phyloP scores from a whole-genome alignment of 257 asterid species.

The Haberlea rhodopensis region DNA sequence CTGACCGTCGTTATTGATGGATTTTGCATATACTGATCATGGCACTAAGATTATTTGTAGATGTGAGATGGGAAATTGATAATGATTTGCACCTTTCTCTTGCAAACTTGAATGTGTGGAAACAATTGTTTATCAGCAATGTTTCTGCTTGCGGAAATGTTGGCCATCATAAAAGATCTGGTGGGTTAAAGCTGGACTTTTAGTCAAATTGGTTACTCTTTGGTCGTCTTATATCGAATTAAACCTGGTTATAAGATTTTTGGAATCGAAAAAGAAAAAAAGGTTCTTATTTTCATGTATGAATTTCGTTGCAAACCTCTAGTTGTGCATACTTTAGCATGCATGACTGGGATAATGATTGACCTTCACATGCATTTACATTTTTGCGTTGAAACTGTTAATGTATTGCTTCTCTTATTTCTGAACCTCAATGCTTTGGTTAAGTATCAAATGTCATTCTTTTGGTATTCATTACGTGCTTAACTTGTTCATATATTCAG shows the following conservation, averaged over 20 bases:
- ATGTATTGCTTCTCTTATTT: conserved; percentile 15
- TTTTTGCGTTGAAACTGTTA: conserved; percentile 11
- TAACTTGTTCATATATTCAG: conserved; percentile 37
- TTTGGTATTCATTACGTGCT: conserved; percentile 8
- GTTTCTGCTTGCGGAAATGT: conserved; percentile 13
- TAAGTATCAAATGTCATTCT: conserved; percentile 9
- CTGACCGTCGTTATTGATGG: neutral
- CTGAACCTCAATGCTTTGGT: conserved; percentile 6
- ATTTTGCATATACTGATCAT: neutral
- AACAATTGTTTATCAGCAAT: conserved; percentile 1
- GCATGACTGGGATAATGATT: conserved; percentile 6
- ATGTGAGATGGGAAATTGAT: no score
- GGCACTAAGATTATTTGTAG: no score
- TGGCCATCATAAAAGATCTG: neutral
- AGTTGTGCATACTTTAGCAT: conserved; percentile 13
- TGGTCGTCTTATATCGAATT: conserved; percentile 5
- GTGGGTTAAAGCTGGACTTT: conserved; percentile 3
- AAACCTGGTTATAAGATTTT: conserved; percentile 10
- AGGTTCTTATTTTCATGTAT: conserved; percentile 6
- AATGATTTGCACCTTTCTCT: no score
- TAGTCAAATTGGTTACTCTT: neutral
- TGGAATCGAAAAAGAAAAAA: neutral
- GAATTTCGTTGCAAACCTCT: neutral
- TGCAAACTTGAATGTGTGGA: neutral
- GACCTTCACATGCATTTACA: neutral